These are phyloP conservation scores for Dactylonectria estremocensis DNA, from an alignment of 2,329 filamentous ascomycete genomes.

Conservation along the genomic window DNA sequence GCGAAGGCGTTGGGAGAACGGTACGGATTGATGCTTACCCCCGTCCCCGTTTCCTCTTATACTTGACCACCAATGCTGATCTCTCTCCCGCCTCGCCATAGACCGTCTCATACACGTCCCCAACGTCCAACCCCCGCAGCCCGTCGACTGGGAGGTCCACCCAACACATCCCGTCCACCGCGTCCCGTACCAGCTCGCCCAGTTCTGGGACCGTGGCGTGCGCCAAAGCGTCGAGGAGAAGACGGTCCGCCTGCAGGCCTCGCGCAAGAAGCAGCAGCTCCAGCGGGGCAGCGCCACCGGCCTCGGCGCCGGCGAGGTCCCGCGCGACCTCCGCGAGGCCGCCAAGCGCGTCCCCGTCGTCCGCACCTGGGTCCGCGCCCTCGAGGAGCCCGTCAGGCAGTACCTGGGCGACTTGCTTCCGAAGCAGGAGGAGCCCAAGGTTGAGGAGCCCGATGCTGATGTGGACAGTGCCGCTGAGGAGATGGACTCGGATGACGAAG, in stretches of 20 bases:
- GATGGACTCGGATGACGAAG: conserved; percentile 76
- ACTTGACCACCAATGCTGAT: conserved; percentile 32
- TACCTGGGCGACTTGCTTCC: conserved; percentile 74
- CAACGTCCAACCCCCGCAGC: conserved; percentile 84
- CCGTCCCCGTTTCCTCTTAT: conserved; percentile 3
- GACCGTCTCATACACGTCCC: conserved; percentile 91
- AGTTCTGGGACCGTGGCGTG: conserved; percentile 80
- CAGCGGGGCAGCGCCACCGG: conserved; percentile 58
- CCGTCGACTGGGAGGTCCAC: conserved; percentile 85
- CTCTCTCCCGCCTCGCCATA: conserved; percentile 52
- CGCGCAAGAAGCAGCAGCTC: conserved; percentile 64
- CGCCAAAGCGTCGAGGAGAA: conserved; percentile 67
- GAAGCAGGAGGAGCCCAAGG: conserved; percentile 30
- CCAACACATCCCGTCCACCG: conserved; percentile 84
- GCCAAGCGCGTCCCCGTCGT: conserved; percentile 87
- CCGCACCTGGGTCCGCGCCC: conserved; percentile 82
- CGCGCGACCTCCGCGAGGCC: conserved; percentile 84
- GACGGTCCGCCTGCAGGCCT: conserved; percentile 56
- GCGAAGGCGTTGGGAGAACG: conserved; percentile 94
- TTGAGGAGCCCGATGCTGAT: conserved; percentile 31
- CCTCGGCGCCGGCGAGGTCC: conserved; percentile 72
- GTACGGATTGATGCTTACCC: conserved; percentile 61
- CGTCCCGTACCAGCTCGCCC: conserved; percentile 91
- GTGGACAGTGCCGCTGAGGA: conserved; percentile 55
- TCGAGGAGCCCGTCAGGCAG: conserved; percentile 86